Evolutionary conservation across 345 rosid genomes (phyloP).

Genomic region (Kernera saxatilis): DNA sequence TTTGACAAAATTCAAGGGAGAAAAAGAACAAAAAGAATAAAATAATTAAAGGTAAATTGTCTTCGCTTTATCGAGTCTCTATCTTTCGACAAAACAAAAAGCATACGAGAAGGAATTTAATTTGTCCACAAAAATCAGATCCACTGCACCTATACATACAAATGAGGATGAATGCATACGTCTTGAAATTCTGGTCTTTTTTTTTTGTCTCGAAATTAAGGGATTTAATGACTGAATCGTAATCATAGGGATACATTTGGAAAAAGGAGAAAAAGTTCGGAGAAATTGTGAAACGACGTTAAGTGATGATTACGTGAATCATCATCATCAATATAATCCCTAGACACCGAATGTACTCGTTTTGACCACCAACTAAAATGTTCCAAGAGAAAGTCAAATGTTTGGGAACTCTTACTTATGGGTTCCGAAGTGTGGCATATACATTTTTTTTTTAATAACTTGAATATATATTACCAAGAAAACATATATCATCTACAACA

Average conservation of each 20-base stretch:
- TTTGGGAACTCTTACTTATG: background rate
- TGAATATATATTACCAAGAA: background rate
- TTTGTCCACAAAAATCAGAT: slow-evolving; percentile 15
- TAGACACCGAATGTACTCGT: slow-evolving; percentile 11
- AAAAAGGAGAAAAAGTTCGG: background rate
- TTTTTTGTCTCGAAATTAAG: background rate
- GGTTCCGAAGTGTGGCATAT: background rate
- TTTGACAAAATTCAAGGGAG: slow-evolving; percentile 11
- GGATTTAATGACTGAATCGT: background rate
- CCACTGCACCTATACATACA: slow-evolving; percentile 21
- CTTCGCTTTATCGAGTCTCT: slow-evolving; percentile 11
- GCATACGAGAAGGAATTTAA: slow-evolving; percentile 13
- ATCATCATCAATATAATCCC: slow-evolving; percentile 28
- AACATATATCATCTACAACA: background rate
- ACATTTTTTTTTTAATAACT: too few species aligned
- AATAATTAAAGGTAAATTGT: background rate
- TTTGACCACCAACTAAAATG: background rate
- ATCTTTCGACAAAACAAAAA: slow-evolving; percentile 22
- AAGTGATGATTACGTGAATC: slow-evolving; percentile 22
- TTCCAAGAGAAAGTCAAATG: background rate
- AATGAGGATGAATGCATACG: background rate
- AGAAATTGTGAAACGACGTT: background rate
- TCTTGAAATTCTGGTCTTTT: slow-evolving; percentile 4
- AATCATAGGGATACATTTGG: background rate
- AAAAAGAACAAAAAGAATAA: background rate